Evolutionary conservation across 2,329 filamentous ascomycete species (phyloP), one percentile per base, ranked within the genome.

Genomic region (Hypoxylon sp.): DNA sequence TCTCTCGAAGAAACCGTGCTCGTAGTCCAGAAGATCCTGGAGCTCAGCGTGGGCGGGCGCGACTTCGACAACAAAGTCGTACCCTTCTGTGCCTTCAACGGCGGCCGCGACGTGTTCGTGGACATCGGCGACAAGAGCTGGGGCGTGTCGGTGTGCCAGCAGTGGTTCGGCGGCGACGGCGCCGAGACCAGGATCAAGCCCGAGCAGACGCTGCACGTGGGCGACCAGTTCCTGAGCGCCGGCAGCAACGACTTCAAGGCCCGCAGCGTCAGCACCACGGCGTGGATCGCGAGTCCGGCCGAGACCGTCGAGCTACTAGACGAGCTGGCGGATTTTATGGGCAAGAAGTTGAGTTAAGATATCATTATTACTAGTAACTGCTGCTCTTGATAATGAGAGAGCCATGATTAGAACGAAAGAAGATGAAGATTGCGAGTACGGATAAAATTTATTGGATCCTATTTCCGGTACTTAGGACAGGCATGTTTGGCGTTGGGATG

Each of bases 111-210:
- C 79, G 94, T 98, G 45, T 99, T 99, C 80, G 94, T 99, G 59
- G 96, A 99, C 79, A 98, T 99, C 76, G 96, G 96, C 61, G 96
- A 99, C 82, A 99, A 99, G 82, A 94, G 91, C 58, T 97, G 94
- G 92, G 96, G 96, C 70, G 96, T 99, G 2, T 86, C 92, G 34
- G 93, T 94, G 3, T 98, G 94, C 78, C 96, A 99, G 82, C 87
- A 90, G 63, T 97, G 93, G 84, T 97, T 98, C 78, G 92, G 91
- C 77, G 91, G 91, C 21, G 88, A 85, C 1, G 88, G 59, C 41
- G 77, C 56, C 17, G 64, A 66, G 34, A 64, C 61, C n/a, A 70
- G 75, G 38, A 89, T 98, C 73, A 84, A 86, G 53, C 92, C 90
- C 2, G 88, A 91, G 70, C 91, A 92, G 75, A 98, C 94, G 7